Evolutionary conservation across 148 eudicot genomes (phyloP).

Genomic region (Camellia granthamiana): DNA sequence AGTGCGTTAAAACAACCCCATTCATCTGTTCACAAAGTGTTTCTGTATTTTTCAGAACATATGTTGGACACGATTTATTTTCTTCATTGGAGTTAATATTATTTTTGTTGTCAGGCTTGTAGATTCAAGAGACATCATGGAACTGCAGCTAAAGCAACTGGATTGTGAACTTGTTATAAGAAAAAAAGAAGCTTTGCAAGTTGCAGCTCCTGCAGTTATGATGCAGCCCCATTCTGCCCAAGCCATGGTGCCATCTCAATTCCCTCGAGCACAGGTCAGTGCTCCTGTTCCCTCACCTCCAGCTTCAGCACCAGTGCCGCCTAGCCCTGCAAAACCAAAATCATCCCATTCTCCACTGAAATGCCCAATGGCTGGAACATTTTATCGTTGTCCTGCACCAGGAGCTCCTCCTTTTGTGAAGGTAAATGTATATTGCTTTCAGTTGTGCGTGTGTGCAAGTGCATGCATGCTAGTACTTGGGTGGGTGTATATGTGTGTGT

Average conservation of each 20-base stretch:
- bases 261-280: slow-evolving; percentile 24
- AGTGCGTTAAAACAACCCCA: slow-evolving; percentile 26
- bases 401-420: slow-evolving; percentile 50
- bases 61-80: not conserved
- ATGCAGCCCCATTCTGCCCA: slow-evolving; percentile 33
- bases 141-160: slow-evolving; percentile 51
- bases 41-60: slow-evolving; percentile 4
- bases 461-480: not conserved
- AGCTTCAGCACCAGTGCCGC: slow-evolving; percentile 27
- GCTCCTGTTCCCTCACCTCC: slow-evolving; percentile 36
- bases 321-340: slow-evolving; percentile 36
- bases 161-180: slow-evolving; percentile 46
- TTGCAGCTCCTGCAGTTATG: slow-evolving; percentile 33
- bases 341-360: slow-evolving; percentile 52
- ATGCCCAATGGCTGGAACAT: slow-evolving; percentile 62
- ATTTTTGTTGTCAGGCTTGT: slow-evolving; percentile 38
- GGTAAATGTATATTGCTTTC: slow-evolving; percentile 23
- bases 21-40: not conserved
- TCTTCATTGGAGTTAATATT: not conserved
- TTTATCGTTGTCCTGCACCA: slow-evolving; percentile 48
- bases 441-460: not conserved
- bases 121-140: slow-evolving; percentile 59
- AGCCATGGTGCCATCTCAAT: slow-evolving; percentile 24
- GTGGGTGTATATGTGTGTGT: not conserved
- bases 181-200: slow-evolving; percentile 51